Base-by-base conservation (phyloP, 805 yeast genomes). In the Metschnikowia henanensis region DNA sequence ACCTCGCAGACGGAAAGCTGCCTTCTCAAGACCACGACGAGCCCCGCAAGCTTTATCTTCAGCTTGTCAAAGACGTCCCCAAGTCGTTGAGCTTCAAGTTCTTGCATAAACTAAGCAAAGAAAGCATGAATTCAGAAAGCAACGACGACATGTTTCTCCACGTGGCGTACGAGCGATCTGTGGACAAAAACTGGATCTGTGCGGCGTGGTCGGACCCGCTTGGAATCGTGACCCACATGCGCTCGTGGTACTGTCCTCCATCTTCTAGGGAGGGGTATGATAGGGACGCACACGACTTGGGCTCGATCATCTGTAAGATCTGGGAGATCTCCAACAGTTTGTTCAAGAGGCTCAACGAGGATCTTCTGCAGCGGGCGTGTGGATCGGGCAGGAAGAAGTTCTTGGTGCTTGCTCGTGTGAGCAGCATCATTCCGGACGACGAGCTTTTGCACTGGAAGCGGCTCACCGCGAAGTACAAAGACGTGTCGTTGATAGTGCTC, bases 201-300 rank as follows among this genome's bases (percentile, higher is more conserved):
- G 95, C 88, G 0, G 84, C 95, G 0, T 89, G 97, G 95, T 75
- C 94, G 0, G 96, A 92, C 57, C 92, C 91, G 37, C 75, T 77
- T 59, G 96, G 96, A 0, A 70, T 72, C 3, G 72, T 79, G 10
- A 77, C 82, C 15, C 73, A 72, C 35, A 76, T 83, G 0, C 83
- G 80, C 51, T 75, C 89, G 0, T 86, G 92, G 91, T 75, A 72
- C 52, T 70, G 73, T 58, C 43, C 43, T n/a, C 26, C 37, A 13
- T 32, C 43, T 5, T 36, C 52, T 18, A 41, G 30, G 10, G 42
- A 33, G 10, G 46, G 49, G 17, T 15, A 13, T 15, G 35, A 29
- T n/a, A 29, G 28, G 18, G 51, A 60, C 15, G 52, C 49, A 7
- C 50, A 55, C 32, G 68, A 65, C 39, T 46, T 68, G 38, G 68